These are phyloP conservation scores for Boletus rubescentipes DNA, from an alignment of 768 basidiomycete genomes.

Conservation along the genomic window DNA sequence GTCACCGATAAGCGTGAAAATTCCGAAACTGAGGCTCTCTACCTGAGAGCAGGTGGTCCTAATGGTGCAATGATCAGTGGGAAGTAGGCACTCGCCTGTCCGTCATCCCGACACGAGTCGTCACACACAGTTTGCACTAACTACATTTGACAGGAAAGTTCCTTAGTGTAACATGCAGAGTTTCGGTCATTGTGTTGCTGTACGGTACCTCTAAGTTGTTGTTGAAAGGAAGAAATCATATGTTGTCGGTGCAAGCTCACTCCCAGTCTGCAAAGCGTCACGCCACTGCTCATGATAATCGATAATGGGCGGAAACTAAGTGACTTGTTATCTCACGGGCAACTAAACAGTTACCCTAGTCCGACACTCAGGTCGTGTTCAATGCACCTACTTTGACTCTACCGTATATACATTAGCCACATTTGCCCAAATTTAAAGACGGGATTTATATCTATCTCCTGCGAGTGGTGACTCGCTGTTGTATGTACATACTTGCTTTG, in stretches of 20 bases:
- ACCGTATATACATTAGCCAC: too few relatives aligned
- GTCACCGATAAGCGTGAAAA: constrained; percentile 2
- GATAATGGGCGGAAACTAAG: too few relatives aligned
- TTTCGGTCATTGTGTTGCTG: neutral
- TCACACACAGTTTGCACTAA: too few relatives aligned
- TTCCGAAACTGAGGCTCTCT: neutral
- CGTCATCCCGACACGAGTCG: neutral
- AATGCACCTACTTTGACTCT: too few relatives aligned
- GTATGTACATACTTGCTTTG: too few relatives aligned
- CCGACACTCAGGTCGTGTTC: too few relatives aligned
- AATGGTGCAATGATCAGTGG: neutral
- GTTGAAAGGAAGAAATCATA: neutral
- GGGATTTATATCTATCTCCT: too few relatives aligned
- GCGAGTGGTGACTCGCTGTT: too few relatives aligned
- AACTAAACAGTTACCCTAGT: neutral
- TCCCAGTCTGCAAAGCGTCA: neutral
- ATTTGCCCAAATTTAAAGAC: too few relatives aligned
- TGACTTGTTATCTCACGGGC: neutral
- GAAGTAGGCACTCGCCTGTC: neutral
- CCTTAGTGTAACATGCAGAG: neutral
- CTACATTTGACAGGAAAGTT: neutral
- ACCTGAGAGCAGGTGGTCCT: too few relatives aligned
- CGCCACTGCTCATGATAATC: neutral
- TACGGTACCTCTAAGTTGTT: neutral
- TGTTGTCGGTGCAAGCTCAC: neutral